Evolutionary conservation across 208 protist genomes (phyloP).

Genomic region (Crithidia acanthocephali): DNA sequence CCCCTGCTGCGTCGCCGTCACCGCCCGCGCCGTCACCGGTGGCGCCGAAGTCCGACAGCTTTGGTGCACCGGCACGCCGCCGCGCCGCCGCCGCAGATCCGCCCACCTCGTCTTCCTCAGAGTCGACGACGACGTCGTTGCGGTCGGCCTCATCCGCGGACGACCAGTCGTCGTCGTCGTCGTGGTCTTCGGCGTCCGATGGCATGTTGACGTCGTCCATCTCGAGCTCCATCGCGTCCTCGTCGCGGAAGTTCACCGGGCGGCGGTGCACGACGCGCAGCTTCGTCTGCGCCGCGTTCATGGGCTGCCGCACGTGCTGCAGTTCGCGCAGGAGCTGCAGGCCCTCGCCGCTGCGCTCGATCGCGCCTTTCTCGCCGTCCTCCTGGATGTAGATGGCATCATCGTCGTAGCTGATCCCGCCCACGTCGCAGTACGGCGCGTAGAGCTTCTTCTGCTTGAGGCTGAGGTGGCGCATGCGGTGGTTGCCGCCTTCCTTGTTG

Average conservation of each 20-base stretch:
- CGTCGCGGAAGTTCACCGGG: slow-evolving; percentile 77
- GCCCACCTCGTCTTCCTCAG: slow-evolving; percentile 20
- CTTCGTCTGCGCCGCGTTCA: slow-evolving; percentile 56
- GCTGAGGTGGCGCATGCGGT: slow-evolving; percentile 93
- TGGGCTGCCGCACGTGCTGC: slow-evolving; percentile 70
- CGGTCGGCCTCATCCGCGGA: slow-evolving; percentile 26
- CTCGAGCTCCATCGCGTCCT: slow-evolving; percentile 86
- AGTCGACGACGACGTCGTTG: slow-evolving; percentile 28
- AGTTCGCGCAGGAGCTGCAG: slow-evolving; percentile 83
- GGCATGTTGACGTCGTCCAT: slow-evolving; percentile 55
- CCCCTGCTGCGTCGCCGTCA: slow-evolving; percentile 25
- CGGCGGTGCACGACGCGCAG: slow-evolving; percentile 72
- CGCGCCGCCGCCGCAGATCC: background rate
- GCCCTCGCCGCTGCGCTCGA: slow-evolving; percentile 88
- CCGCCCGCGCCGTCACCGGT: background rate
- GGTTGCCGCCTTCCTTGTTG: slow-evolving; percentile 35
- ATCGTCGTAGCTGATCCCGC: slow-evolving; percentile 98
- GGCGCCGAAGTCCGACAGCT: slow-evolving; percentile 33
- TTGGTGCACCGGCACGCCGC: background rate
- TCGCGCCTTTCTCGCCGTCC: slow-evolving; percentile 75
- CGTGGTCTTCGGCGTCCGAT: slow-evolving; percentile 54
- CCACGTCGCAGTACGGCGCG: slow-evolving; percentile 98
- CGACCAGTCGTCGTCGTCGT: slow-evolving; percentile 42
- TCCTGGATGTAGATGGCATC: slow-evolving; percentile 98
- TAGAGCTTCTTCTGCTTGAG: slow-evolving; percentile 97